Evolutionary conservation across 1,284 basidiomycete species (phyloP).

Genomic region (Puccinia horiana): DNA sequence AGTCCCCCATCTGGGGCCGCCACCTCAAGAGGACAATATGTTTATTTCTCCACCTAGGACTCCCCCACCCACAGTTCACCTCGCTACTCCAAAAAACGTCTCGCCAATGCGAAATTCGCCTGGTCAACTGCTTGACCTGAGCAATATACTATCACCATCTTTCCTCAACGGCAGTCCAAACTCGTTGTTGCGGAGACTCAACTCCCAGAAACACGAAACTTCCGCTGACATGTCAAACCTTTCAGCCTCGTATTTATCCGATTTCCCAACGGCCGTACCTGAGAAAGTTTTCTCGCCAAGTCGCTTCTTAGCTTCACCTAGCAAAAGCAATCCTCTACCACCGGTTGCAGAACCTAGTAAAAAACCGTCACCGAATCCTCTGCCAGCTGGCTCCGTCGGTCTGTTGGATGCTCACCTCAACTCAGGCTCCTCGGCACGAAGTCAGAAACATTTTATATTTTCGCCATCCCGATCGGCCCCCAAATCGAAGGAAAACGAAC

Average conservation of each 20-base stretch:
- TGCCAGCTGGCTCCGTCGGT: not conserved
- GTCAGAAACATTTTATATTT: slow-evolving; percentile 21
- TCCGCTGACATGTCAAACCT: not conserved
- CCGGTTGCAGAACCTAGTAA: slow-evolving; percentile 29
- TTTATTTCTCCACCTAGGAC: slow-evolving; percentile 35
- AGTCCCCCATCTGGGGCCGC: not conserved
- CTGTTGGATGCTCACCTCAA: slow-evolving; percentile 18
- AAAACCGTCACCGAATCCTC: not conserved
- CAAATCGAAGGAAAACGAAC: not conserved
- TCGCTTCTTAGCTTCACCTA: not conserved
- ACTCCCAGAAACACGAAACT: slow-evolving; percentile 3
- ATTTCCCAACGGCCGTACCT: not conserved
- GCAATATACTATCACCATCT: slow-evolving; percentile 36
- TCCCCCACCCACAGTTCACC: slow-evolving; percentile 21
- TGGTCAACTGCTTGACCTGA: slow-evolving; percentile 19
- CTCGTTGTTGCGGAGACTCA: slow-evolving; percentile 30
- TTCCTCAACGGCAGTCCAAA: slow-evolving; percentile 46
- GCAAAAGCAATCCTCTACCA: not conserved
- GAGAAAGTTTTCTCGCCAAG: slow-evolving; percentile 32
- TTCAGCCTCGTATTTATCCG: not conserved
- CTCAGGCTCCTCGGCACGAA: not conserved
- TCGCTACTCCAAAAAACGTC: not conserved
- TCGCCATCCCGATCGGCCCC: not conserved
- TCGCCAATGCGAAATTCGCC: slow-evolving; percentile 9
- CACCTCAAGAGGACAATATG: not conserved